Evolutionary conservation across 345 rosid species (phyloP).

Genomic region (Nephelium lappaceum): DNA sequence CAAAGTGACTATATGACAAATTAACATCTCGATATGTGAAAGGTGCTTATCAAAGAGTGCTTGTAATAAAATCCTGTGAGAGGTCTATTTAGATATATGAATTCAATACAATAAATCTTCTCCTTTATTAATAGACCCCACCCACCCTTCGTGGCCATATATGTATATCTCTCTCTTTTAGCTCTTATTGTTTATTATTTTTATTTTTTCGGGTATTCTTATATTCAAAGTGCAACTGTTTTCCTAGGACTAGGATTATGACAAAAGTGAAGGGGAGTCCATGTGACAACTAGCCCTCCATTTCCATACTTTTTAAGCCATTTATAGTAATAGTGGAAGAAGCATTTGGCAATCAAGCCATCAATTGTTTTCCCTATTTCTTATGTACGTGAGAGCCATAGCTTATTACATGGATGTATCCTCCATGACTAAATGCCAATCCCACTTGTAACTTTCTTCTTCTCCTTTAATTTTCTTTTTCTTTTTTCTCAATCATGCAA

Average conservation of each 20-base stretch:
- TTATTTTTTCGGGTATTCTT: background rate
- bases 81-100: background rate
- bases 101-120: background rate
- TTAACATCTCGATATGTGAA: background rate
- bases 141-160: background rate
- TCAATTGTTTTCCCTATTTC: slow-evolving; percentile 13
- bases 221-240: slow-evolving; percentile 13
- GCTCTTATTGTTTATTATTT: background rate
- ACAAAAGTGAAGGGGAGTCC: slow-evolving; percentile 22
- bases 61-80: background rate
- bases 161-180: background rate
- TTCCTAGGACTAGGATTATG: slow-evolving; percentile 15
- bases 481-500: slow-evolving; percentile 2
- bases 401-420: background rate
- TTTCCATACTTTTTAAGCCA: background rate
- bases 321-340: slow-evolving; percentile 5
- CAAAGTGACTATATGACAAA: background rate
- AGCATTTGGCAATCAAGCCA: slow-evolving; percentile 9
- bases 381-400: background rate
- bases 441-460: background rate
- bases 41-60: background rate
- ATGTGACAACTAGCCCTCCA: slow-evolving; percentile 16
- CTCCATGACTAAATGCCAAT: slow-evolving; percentile 15
- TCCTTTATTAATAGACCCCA: slow-evolving; percentile 6
- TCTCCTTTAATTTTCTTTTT: background rate